Base-by-base conservation (phyloP, 805 yeast species). In the Candida hispaniensis region DNA sequence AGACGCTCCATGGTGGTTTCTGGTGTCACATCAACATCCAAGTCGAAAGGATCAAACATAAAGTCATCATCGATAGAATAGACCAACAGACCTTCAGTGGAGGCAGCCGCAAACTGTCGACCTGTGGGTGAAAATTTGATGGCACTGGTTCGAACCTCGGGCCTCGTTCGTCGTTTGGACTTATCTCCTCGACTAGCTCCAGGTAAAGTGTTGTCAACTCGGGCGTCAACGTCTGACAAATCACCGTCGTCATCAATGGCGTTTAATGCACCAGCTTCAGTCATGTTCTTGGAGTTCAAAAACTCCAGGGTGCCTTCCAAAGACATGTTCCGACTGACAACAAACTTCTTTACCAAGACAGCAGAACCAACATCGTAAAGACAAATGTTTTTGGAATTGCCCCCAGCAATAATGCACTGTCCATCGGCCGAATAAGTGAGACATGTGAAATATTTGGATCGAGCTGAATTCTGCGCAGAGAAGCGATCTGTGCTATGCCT, bases 11-110 rank as follows among this genome's bases (percentile, higher is more conserved):
- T 40, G 0, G 85, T 77, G 4, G 79, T 61, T 28, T 73, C 79
- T 1, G 94, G 93, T 0, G 98, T 91, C 17, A 88, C 73, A 48
- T 91, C 97, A 29, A 85, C 64, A 52, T 88, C 97, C 51, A 91
- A 66, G 55, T 91, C 97, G 53, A 82, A 82, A 19, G 98, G 98
- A 62, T 91, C 98, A 52, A 91, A 91, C 17, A 75, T 60, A 32
- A 77, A 58, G 7, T 71, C 61, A 32, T 75, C 75, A 55, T 88
- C 93, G 23, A 85, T 70, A 1, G 94, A 77, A 54, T 71, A 91
- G 1, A 91, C 63, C 39, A 85, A 61, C 28, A 91, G 61, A 6
- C 98, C 98, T 55, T 88, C 97, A 0, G 98, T 91, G 1, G 95
- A 76, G 0, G 95, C 91, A 25, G 93, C 94, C 1, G 94, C 91